Conservation (phyloP, 2,329 filamentous ascomycete genomes). For the Beauveria brongniartii region DNA sequence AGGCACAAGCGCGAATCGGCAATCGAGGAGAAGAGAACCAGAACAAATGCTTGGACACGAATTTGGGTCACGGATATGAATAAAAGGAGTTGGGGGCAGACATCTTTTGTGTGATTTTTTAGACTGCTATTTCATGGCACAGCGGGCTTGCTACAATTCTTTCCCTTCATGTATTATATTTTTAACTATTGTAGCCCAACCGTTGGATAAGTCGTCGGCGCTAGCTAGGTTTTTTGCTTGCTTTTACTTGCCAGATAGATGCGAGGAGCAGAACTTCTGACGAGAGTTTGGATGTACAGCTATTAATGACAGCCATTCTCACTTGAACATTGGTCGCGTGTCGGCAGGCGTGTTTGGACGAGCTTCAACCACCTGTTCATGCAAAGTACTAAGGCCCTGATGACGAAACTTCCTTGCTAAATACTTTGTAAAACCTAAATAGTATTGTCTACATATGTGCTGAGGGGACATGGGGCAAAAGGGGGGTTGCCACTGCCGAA, state of each 20-base stretch:
- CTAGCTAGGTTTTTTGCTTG: not conserved
- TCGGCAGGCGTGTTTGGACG: too few relatives aligned
- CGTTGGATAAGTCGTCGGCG: not conserved
- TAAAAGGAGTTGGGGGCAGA: not conserved
- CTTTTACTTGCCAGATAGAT: not conserved
- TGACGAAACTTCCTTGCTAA: too few relatives aligned
- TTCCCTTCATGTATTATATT: not conserved
- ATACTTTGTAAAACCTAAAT: too few relatives aligned
- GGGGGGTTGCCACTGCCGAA: too few relatives aligned
- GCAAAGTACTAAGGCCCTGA: too few relatives aligned
- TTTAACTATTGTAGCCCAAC: not conserved
- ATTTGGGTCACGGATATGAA: not conserved
- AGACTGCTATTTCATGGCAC: not conserved
- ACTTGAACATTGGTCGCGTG: too few relatives aligned
- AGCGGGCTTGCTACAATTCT: not conserved
- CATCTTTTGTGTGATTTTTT: not conserved
- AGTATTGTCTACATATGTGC: too few relatives aligned
- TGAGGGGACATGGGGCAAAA: too few relatives aligned
- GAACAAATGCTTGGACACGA: not conserved
- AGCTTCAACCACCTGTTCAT: too few relatives aligned
- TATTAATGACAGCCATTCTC: not conserved
- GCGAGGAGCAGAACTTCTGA: not conserved
- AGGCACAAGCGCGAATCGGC: too few relatives aligned
- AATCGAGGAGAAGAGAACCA: not conserved
- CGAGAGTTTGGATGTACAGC: not conserved